These are phyloP conservation scores for Conticribra guillardii DNA, from an alignment of 108 stramenopile genomes.

Conservation along the genomic window DNA sequence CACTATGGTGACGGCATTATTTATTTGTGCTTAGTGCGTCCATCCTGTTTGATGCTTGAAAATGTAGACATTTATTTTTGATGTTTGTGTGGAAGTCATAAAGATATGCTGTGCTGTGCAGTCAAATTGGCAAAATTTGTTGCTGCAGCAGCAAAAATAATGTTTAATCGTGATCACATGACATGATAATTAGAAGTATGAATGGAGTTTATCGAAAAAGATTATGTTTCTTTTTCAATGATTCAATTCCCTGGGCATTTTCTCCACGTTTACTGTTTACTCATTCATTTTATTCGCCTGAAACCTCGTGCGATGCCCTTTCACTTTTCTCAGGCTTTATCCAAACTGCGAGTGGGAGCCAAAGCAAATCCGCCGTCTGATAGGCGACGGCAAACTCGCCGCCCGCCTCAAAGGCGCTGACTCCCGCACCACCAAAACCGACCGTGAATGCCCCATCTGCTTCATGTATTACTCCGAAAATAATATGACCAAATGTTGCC, in stretches of 20 bases:
- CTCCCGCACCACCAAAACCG: conserved; percentile 35
- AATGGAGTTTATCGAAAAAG: too few species aligned
- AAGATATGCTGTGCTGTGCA: too few species aligned
- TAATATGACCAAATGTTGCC: conserved; percentile 83
- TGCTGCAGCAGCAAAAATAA: too few species aligned
- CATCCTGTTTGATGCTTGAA: neutral
- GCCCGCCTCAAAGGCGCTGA: conserved; percentile 71
- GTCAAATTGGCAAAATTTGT: too few species aligned
- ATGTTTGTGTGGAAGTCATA: too few species aligned
- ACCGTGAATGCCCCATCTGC: conserved; percentile 90
- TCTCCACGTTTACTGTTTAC: conserved; percentile 7
- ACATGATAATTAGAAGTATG: too few species aligned
- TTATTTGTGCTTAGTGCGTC: neutral
- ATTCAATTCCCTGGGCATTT: conserved; percentile 10
- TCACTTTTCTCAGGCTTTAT: conserved; percentile 53
- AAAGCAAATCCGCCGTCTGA: conserved; percentile 70
- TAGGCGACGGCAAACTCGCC: conserved; percentile 75
- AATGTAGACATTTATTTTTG: neutral
- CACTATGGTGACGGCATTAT: neutral
- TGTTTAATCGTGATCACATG: too few species aligned
- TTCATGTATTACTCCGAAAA: conserved; percentile 74
- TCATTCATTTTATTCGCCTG: neutral
- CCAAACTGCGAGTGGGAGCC: conserved; percentile 76
- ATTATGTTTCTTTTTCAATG: too few species aligned
- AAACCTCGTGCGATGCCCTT: neutral